Percentiles rank a stretch among this genome's conserved stretches.
These are phyloP conservation scores for Onygenales sp. DNA, from an alignment of 2,329 filamentous ascomycete genomes.

Conservation along the genomic window DNA sequence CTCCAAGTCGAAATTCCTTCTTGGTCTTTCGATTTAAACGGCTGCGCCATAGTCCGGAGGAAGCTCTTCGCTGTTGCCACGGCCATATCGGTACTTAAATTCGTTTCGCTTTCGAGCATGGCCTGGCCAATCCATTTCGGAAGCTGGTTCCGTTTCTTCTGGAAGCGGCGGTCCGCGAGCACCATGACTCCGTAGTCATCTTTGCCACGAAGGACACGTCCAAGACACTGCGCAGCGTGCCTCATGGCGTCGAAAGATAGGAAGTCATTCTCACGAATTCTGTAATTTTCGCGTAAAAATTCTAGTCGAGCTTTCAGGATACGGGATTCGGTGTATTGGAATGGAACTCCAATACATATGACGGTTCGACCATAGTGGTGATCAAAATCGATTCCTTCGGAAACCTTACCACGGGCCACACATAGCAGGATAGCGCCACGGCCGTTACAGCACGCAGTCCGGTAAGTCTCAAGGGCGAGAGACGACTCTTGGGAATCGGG, in stretches of 20 bases:
- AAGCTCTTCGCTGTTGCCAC: slow-evolving; percentile 84
- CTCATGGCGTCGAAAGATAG: slow-evolving; percentile 98
- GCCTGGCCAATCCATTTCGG: slow-evolving; percentile 96
- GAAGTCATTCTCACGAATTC: slow-evolving; percentile 95
- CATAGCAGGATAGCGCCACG: slow-evolving; percentile 87
- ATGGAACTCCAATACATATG: slow-evolving; percentile 91
- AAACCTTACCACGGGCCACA: slow-evolving; percentile 93
- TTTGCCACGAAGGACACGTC: slow-evolving; percentile 87
- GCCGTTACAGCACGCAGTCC: slow-evolving; percentile 94
- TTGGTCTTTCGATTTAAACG: slow-evolving; percentile 71
- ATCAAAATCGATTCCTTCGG: slow-evolving; percentile 97
- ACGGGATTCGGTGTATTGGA: slow-evolving; percentile 96
- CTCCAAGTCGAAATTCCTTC: slow-evolving; percentile 94
- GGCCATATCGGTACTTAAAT: slow-evolving; percentile 91
- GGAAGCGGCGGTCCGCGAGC: slow-evolving; percentile 83
- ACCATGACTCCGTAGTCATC: slow-evolving; percentile 99
- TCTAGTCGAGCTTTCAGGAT: slow-evolving; percentile 93
- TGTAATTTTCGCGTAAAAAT: slow-evolving; percentile 93
- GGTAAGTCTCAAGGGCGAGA: slow-evolving; percentile 88
- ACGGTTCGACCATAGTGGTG: slow-evolving; percentile 96
- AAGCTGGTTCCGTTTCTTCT: slow-evolving; percentile 80
- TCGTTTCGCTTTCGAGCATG: slow-evolving; percentile 73
- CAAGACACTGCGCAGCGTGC: slow-evolving; percentile 94
- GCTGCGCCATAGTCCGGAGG: slow-evolving; percentile 82
- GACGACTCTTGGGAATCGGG: slow-evolving; percentile 96